These are phyloP conservation scores for Lineolata rhizophorae DNA, from an alignment of 495 filamentous ascomycete genomes.

Conservation along the genomic window DNA sequence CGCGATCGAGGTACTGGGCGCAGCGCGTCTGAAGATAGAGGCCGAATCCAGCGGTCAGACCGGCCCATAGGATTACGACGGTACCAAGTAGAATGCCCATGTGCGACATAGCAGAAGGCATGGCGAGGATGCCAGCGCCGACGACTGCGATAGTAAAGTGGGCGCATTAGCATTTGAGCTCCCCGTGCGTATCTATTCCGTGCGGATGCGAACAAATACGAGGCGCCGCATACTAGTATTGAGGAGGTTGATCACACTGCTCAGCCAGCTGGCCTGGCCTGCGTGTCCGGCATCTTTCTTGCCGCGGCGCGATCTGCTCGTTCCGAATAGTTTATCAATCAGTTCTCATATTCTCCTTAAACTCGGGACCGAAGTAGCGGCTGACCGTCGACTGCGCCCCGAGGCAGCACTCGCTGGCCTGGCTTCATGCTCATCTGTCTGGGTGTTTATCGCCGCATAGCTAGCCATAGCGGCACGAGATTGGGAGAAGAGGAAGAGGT, in stretches of 20 bases:
- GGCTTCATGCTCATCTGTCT: conserved; percentile 13
- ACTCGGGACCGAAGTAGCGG: conserved; percentile 3
- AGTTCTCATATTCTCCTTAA: conserved; percentile 3
- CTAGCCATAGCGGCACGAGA: conserved; percentile 12
- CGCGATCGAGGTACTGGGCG: conserved; percentile 75
- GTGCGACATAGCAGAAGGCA: conserved; percentile 81
- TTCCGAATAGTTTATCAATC: too few species aligned
- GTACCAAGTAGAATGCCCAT: conserved; percentile 72
- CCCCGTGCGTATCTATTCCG: conserved; percentile 1
- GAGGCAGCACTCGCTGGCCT: conserved; percentile 20
- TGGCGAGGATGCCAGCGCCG: conserved; percentile 81
- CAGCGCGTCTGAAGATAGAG: conserved; percentile 87
- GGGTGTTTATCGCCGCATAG: conserved; percentile 19
- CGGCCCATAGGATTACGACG: conserved; percentile 78
- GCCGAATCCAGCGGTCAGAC: conserved; percentile 69
- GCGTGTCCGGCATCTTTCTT: conserved; percentile 28
- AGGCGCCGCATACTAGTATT: conserved; percentile 54
- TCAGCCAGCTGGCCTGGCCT: conserved; percentile 71
- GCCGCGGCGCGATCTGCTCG: conserved; percentile 24
- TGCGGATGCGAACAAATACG: too few species aligned
- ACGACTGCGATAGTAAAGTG: conserved; percentile 38
- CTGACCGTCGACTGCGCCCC: conserved; percentile 15
- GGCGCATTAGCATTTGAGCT: too few species aligned
- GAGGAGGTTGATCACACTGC: conserved; percentile 81
- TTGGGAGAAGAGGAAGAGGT: too few species aligned